A percentile compares a stretch with the other conserved stretches of the same genome.
Evolutionary conservation across 2,329 filamentous ascomycete genomes (phyloP).

Genomic region (Colletotrichum higginsianum): DNA sequence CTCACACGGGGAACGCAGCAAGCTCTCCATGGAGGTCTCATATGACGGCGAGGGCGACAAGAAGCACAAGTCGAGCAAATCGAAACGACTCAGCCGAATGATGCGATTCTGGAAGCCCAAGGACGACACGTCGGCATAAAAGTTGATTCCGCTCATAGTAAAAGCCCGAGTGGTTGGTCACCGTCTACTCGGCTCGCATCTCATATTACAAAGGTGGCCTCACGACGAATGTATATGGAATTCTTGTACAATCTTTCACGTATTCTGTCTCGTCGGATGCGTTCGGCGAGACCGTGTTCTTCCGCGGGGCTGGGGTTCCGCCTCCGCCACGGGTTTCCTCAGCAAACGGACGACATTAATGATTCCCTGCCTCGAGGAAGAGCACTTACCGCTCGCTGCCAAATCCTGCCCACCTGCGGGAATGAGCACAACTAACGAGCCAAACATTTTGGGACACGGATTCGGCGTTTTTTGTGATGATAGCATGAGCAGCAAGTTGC

Average conservation of each 20-base stretch:
- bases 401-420: background rate
- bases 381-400: constrained; percentile 28
- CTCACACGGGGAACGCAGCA: constrained; percentile 81
- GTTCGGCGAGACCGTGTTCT: constrained; percentile 30
- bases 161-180: constrained; percentile 20
- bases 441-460: constrained; percentile 42
- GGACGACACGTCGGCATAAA: constrained; percentile 54
- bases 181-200: constrained; percentile 10
- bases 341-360: constrained; percentile 4
- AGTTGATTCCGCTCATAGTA: background rate
- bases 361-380: constrained; percentile 13
- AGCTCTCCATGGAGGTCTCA: constrained; percentile 78
- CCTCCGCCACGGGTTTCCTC: background rate
- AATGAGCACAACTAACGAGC: background rate
- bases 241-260: constrained; percentile 54
- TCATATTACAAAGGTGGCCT: constrained; percentile 41
- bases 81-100: constrained; percentile 80
- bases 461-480: constrained; percentile 52
- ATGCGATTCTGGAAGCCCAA: constrained; percentile 85
- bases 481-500: constrained; percentile 57
- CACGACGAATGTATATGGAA: constrained; percentile 55
- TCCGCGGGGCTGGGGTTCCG: constrained; percentile 2
- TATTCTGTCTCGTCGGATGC: constrained; percentile 29
- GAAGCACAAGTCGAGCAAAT: constrained; percentile 73
- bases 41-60: constrained; percentile 70